phyloP scores from a whole-genome alignment of 495 filamentous ascomycete genomes.

The Hyaloscypha hepaticicola region DNA sequence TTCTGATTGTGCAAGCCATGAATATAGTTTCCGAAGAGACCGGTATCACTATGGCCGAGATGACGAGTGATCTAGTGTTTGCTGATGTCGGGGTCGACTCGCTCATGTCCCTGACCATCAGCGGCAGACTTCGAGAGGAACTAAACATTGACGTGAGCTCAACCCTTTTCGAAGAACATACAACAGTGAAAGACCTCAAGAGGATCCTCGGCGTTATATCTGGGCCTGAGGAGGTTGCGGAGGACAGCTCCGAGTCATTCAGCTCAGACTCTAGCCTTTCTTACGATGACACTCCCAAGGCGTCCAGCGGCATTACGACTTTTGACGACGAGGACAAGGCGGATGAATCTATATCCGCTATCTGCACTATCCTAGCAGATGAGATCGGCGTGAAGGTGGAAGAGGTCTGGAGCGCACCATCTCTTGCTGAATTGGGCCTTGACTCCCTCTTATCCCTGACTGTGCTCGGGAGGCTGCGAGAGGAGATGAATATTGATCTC shows the following conservation, averaged over 20 bases:
- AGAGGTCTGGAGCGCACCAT: slow-evolving; percentile 45
- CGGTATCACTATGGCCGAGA: slow-evolving; percentile 58
- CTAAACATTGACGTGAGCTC: slow-evolving; percentile 42
- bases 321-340: too few species aligned
- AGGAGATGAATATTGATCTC: slow-evolving; percentile 51
- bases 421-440: slow-evolving; percentile 53
- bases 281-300: too few species aligned
- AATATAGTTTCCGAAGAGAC: slow-evolving; percentile 64
- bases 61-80: slow-evolving; percentile 52
- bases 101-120: slow-evolving; percentile 54
- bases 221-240: neutral
- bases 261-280: too few species aligned
- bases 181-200: slow-evolving; percentile 42
- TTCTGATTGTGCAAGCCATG: slow-evolving; percentile 41
- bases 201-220: neutral
- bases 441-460: slow-evolving; percentile 58
- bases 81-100: slow-evolving; percentile 59
- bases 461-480: slow-evolving; percentile 53
- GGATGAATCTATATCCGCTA: too few species aligned
- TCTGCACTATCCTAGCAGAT: neutral
- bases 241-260: neutral
- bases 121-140: slow-evolving; percentile 47
- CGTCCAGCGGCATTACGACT: too few species aligned
- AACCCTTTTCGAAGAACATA: slow-evolving; percentile 51
- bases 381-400: slow-evolving; percentile 1